Percentiles rank a stretch among this genome's conserved stretches.
These are phyloP conservation scores for Ganoderma boninense DNA, from an alignment of 1,284 basidiomycete genomes.

Conservation along the genomic window DNA sequence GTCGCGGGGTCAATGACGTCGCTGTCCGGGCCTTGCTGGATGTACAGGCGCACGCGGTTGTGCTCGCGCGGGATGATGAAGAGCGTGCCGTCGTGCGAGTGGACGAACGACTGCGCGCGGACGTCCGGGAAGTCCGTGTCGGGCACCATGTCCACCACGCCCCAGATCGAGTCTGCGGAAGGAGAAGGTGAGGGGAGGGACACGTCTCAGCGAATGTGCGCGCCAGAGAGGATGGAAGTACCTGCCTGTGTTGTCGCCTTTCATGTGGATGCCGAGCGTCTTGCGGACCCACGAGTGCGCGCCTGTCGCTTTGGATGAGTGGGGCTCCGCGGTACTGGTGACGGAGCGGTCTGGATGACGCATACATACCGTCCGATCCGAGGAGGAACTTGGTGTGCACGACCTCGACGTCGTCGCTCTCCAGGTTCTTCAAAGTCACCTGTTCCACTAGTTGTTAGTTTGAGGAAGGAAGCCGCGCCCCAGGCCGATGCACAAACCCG, in stretches of 20 bases:
- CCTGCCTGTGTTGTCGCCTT: conserved; percentile 84
- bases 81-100: conserved; percentile 60
- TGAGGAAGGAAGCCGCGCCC: neutral
- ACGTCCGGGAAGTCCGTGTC: conserved; percentile 86
- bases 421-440: conserved; percentile 47
- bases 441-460: conserved; percentile 21
- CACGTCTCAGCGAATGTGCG: no score
- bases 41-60: conserved; percentile 78
- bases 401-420: conserved; percentile 48
- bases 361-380: conserved; percentile 61
- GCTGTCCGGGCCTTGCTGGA: conserved; percentile 73
- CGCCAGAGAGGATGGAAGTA: no score
- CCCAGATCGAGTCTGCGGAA: conserved; percentile 75
- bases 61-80: conserved; percentile 84
- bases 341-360: no score
- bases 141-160: conserved; percentile 76
- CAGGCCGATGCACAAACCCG: conserved; percentile 38
- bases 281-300: conserved; percentile 88
- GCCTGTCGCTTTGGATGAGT: neutral
- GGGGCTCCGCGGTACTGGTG: no score
- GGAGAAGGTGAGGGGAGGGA: neutral
- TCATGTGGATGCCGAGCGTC: conserved; percentile 72
- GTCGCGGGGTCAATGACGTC: conserved; percentile 57
- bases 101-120: conserved; percentile 71
- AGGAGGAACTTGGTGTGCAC: conserved; percentile 63